Conservation (phyloP, 805 yeast species). For the Yamadazyma sp. region DNA sequence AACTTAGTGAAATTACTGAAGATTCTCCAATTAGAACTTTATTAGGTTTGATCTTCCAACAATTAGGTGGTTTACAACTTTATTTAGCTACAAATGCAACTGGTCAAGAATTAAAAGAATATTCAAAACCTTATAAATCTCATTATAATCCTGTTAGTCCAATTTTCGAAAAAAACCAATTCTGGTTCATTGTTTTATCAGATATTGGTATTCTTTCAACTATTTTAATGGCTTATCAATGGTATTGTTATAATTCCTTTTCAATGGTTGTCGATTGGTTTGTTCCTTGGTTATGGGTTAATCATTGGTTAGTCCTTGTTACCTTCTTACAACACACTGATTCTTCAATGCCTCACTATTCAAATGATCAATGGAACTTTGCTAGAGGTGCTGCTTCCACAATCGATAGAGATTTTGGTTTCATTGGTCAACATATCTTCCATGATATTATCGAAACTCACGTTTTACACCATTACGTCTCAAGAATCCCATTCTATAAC, state of each 20-base stretch:
- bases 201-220: slow-evolving; percentile 53
- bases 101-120: slow-evolving; percentile 46
- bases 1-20: slow-evolving; percentile 46
- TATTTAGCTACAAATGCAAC: slow-evolving; percentile 53
- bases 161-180: slow-evolving; percentile 51
- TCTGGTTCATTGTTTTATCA: slow-evolving; percentile 52
- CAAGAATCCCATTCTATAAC: slow-evolving; percentile 55
- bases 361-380: slow-evolving; percentile 55
- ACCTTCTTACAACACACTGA: slow-evolving; percentile 64
- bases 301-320: slow-evolving; percentile 64
- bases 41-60: slow-evolving; percentile 46
- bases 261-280: slow-evolving; percentile 54
- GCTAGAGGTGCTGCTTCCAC: slow-evolving; percentile 69
- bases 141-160: slow-evolving; percentile 58
- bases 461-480: slow-evolving; percentile 53
- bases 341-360: slow-evolving; percentile 58
- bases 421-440: slow-evolving; percentile 54
- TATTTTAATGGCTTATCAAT: slow-evolving; percentile 45
- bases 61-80: slow-evolving; percentile 52
- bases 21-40: slow-evolving; percentile 54
- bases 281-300: slow-evolving; percentile 56
- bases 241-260: slow-evolving; percentile 51
- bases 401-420: slow-evolving; percentile 59
- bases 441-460: slow-evolving; percentile 60
- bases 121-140: slow-evolving; percentile 40